phyloP scores from a whole-genome alignment of 352 stramenopile genomes.

The Pythium scleroteichum region DNA sequence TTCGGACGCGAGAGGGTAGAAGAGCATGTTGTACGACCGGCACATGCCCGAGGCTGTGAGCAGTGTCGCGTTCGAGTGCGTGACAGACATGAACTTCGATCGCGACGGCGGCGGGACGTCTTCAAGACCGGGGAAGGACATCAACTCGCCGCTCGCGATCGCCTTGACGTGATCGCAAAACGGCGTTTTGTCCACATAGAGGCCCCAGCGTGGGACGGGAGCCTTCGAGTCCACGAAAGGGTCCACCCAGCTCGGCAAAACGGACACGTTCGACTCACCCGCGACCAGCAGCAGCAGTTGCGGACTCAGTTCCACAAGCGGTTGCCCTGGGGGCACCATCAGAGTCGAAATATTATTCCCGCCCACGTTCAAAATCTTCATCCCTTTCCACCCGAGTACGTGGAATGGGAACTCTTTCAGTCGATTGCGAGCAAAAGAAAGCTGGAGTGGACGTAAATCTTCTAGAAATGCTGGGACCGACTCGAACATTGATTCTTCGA shows the following conservation, averaged over 20 bases:
- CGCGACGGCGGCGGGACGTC: background rate
- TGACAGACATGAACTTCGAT: background rate
- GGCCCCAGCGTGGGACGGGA: background rate
- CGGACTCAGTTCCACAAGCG: background rate
- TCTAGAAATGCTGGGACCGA: conserved; percentile 4
- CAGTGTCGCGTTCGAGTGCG: background rate
- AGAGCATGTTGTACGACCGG: background rate
- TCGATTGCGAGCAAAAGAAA: conserved; percentile 14
- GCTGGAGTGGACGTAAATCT: background rate
- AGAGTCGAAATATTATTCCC: background rate
- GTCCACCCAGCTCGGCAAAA: conserved; percentile 14
- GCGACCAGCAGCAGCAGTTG: background rate
- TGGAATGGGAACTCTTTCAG: conserved; percentile 13
- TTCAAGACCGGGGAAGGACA: background rate
- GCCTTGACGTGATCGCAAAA: background rate
- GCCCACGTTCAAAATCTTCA: conserved; percentile 1
- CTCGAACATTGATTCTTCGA: conserved; percentile 14
- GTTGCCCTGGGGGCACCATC: background rate
- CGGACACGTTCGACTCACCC: conserved; percentile 5
- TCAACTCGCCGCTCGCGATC: background rate
- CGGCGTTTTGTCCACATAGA: background rate
- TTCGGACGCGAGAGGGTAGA: conserved; percentile 1
- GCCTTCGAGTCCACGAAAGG: background rate
- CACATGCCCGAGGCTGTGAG: background rate
- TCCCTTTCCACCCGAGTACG: background rate